Evolutionary conservation across 2,329 filamentous ascomycete genomes (phyloP).

Genomic region (Mycosphaerelloides madeirae): DNA sequence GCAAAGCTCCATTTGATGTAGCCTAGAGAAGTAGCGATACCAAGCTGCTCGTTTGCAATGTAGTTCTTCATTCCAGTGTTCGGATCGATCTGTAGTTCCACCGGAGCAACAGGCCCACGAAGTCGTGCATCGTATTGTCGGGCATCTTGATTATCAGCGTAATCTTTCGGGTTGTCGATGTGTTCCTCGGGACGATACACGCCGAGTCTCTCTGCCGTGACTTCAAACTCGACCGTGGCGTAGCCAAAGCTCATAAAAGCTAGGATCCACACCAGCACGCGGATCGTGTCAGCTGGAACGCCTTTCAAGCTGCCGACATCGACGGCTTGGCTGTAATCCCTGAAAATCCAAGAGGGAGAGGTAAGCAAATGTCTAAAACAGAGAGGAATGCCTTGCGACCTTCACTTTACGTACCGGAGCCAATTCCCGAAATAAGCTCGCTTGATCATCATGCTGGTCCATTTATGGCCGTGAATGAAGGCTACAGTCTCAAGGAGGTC

Average conservation of each 20-base stretch:
- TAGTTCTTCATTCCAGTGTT: slow-evolving; percentile 98
- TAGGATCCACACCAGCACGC: slow-evolving; percentile 80
- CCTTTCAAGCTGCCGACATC: slow-evolving; percentile 89
- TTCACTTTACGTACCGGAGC: too few species aligned
- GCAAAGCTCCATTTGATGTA: slow-evolving; percentile 47
- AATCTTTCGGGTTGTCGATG: slow-evolving; percentile 75
- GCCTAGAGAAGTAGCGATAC: slow-evolving; percentile 84
- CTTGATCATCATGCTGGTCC: slow-evolving; percentile 70
- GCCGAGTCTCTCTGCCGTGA: slow-evolving; percentile 71
- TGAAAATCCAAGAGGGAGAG: too few species aligned
- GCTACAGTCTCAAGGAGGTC: slow-evolving; percentile 48
- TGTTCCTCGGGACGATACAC: slow-evolving; percentile 80
- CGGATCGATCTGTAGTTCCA: slow-evolving; percentile 43
- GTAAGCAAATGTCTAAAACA: too few species aligned
- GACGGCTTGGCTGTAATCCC: slow-evolving; percentile 90
- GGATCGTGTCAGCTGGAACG: slow-evolving; percentile 85
- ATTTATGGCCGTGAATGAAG: slow-evolving; percentile 22
- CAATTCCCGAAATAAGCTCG: slow-evolving; percentile 96
- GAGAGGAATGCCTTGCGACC: too few species aligned
- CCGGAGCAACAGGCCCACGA: slow-evolving; percentile 63
- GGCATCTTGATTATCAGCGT: slow-evolving; percentile 84
- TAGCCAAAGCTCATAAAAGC: slow-evolving; percentile 87
- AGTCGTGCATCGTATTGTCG: slow-evolving; percentile 75
- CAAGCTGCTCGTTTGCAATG: slow-evolving; percentile 82
- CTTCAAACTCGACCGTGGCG: slow-evolving; percentile 78